Conservation (phyloP, 208 protist species). For the Leishmania martiniquensis region DNA sequence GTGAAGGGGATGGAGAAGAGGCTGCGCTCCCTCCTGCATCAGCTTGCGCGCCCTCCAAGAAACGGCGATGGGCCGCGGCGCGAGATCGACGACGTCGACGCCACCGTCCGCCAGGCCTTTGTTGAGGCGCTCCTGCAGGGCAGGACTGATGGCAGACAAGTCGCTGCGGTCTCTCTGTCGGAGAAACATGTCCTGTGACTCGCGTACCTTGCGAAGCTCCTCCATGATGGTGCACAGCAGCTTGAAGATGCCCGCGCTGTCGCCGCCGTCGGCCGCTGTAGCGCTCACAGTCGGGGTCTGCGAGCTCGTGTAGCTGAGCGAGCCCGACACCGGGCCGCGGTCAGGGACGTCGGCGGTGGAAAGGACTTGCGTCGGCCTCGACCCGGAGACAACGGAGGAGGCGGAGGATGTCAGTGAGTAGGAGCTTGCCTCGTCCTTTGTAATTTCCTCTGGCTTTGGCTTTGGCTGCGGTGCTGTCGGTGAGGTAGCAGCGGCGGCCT, state of each 20-base stretch:
- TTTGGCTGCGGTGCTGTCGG: background rate
- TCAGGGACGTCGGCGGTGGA: conserved; percentile 23
- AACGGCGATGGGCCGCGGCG: conserved; percentile 64
- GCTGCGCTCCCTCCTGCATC: conserved; percentile 70
- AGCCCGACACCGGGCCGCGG: background rate
- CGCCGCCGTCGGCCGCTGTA: conserved; percentile 1
- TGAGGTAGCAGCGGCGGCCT: background rate
- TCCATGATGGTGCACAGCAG: conserved; percentile 85
- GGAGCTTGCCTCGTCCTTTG: conserved; percentile 10
- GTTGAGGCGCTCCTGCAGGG: conserved; percentile 49
- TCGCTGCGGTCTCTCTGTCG: conserved; percentile 20
- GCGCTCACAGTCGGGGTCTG: background rate
- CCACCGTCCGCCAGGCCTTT: conserved; percentile 46
- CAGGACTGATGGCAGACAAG: conserved; percentile 38
- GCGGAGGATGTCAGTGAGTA: conserved; percentile 3
- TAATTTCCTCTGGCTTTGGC: conserved; percentile 33
- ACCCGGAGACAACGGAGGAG: background rate
- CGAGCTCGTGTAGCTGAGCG: background rate
- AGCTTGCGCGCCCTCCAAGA: conserved; percentile 64
- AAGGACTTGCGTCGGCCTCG: conserved; percentile 15
- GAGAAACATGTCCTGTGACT: conserved; percentile 69
- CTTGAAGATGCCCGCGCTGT: conserved; percentile 64
- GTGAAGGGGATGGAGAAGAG: conserved; percentile 75
- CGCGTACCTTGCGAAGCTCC: conserved; percentile 79
- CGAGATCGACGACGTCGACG: conserved; percentile 72